These are phyloP conservation scores for Musa acuminata DNA, from an alignment of 176 grass and related monocot genomes.

Conservation along the genomic window DNA sequence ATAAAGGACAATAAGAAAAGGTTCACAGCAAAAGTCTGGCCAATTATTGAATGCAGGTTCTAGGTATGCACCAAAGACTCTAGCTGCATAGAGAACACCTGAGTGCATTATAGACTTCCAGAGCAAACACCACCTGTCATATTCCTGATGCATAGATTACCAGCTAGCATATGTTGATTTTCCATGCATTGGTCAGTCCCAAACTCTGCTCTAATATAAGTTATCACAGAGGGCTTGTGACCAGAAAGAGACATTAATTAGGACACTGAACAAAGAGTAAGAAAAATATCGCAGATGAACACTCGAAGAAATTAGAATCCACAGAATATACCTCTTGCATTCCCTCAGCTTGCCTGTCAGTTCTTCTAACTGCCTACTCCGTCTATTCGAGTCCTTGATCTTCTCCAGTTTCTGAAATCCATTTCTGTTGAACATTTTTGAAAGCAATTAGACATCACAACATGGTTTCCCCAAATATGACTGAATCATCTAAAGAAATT, in stretches of 20 bases:
- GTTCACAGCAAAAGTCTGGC: not conserved
- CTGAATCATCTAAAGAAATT: too few relatives aligned
- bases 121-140: too few relatives aligned
- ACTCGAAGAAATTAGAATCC: not conserved
- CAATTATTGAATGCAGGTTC: not conserved
- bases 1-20: not conserved
- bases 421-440: slow-evolving; percentile 44
- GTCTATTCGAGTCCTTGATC: slow-evolving; percentile 82
- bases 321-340: slow-evolving; percentile 64
- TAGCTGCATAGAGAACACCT: not conserved
- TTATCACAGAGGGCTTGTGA: too few relatives aligned
- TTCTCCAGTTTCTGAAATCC: slow-evolving; percentile 95
- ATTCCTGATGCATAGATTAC: too few relatives aligned
- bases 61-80: not conserved
- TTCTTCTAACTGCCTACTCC: slow-evolving; percentile 81
- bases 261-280: not conserved
- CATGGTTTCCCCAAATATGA: not conserved
- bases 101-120: too few relatives aligned
- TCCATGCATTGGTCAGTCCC: too few relatives aligned
- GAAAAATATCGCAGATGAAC: not conserved
- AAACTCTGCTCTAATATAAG: too few relatives aligned
- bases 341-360: slow-evolving; percentile 94
- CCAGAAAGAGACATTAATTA: not conserved
- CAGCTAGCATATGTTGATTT: too few relatives aligned
- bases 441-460: not conserved